These are phyloP conservation scores for Agaricus sinodeliciosus DNA, from an alignment of 768 basidiomycete genomes.

Conservation along the genomic window DNA sequence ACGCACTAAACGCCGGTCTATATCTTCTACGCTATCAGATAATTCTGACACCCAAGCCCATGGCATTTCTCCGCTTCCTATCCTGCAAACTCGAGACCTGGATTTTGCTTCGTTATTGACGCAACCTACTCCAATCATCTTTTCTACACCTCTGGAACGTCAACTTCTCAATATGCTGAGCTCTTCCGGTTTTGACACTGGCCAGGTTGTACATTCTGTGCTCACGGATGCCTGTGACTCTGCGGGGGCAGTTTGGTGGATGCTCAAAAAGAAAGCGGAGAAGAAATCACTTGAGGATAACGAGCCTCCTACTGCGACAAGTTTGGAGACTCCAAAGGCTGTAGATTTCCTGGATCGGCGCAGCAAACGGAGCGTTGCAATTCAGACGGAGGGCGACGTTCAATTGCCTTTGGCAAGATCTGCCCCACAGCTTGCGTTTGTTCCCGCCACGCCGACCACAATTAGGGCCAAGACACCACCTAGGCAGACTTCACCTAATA, in stretches of 20 bases:
- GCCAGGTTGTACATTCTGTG: constrained; percentile 93
- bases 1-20: constrained; percentile 91
- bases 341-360: constrained; percentile 23
- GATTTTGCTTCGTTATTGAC: constrained; percentile 61
- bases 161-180: constrained; percentile 72
- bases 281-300: constrained; percentile 37
- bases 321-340: constrained; percentile 12
- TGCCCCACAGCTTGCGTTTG: constrained; percentile 61
- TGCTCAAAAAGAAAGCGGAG: constrained; percentile 78
- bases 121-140: constrained; percentile 72
- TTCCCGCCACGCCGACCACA: constrained; percentile 72
- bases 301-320: constrained; percentile 14
- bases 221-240: constrained; percentile 89
- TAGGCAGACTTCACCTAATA: constrained; percentile 35
- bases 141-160: constrained; percentile 78
- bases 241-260: constrained; percentile 93
- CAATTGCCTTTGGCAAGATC: constrained; percentile 11
- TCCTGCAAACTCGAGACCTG: constrained; percentile 33
- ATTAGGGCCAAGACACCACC: constrained; percentile 47
- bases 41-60: constrained; percentile 44
- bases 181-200: constrained; percentile 81
- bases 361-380: constrained; percentile 25
- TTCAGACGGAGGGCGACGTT: constrained; percentile 39
- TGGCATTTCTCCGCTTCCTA: constrained; percentile 31
- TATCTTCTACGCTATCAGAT: constrained; percentile 81